These are phyloP conservation scores for Tephrocybe sp. DNA, from an alignment of 768 basidiomycete species.

Conservation along the genomic window DNA sequence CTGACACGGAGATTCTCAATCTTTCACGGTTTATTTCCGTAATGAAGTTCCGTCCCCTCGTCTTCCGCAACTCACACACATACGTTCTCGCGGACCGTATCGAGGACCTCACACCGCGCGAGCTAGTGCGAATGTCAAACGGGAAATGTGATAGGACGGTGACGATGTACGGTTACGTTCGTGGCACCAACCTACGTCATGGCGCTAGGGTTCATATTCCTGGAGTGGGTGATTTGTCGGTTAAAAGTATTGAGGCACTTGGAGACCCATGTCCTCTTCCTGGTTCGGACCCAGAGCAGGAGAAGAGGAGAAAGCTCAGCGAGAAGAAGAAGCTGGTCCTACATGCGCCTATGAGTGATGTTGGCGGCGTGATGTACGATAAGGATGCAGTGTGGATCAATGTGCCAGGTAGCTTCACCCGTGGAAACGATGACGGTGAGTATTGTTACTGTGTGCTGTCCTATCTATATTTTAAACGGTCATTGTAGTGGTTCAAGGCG, in stretches of 20 bases:
- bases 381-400: constrained; percentile 99
- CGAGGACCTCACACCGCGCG: constrained; percentile 91
- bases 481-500: constrained; percentile 69
- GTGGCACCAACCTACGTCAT: constrained; percentile 78
- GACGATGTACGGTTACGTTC: constrained; percentile 92
- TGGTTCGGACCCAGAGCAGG: constrained; percentile 88
- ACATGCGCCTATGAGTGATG: constrained; percentile 98
- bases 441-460: not conserved
- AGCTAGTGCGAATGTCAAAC: constrained; percentile 68
- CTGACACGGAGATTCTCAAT: constrained; percentile 94
- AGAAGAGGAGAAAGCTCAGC: constrained; percentile 88
- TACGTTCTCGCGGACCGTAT: constrained; percentile 94
- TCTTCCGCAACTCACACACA: constrained; percentile 94
- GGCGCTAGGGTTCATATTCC: constrained; percentile 90
- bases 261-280: constrained; percentile 97
- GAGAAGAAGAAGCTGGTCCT: constrained; percentile 92
- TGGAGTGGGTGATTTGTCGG: constrained; percentile 86
- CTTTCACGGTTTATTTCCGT: constrained; percentile 94
- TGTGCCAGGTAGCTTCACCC: constrained; percentile 91
- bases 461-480: not conserved
- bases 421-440: constrained; percentile 66
- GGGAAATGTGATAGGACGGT: constrained; percentile 94
- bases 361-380: constrained; percentile 95
- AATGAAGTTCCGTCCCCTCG: constrained; percentile 97
- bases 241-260: constrained; percentile 69